Base-by-base conservation (phyloP, 1,284 basidiomycete genomes). In the Termitomyces sp. region DNA sequence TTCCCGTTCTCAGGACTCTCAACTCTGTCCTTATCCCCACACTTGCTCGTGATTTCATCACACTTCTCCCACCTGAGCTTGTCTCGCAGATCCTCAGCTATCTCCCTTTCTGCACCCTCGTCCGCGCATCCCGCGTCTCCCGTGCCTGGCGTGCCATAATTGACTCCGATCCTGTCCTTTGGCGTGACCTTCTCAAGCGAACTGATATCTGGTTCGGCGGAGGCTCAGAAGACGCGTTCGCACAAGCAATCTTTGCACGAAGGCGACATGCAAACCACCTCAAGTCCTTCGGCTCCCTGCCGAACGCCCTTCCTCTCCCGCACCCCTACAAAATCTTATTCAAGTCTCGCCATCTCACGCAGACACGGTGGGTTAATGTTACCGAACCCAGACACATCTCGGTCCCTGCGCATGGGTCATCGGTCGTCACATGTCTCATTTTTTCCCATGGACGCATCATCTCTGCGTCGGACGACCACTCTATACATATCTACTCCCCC, bases 401-500 rank as follows among this genome's bases (percentile, higher is more conserved):
- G 3, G 94, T 97, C 72, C 78, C 87, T 5, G 93, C 93, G 6
- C 91, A 94, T 62, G 92, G 92, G 1, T 85, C 84, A 42, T 88
- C 88, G 41, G 94, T 97, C 54, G 92, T 98, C 61, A 98, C 94
- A 31, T 96, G 93, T 70, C 81, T 97, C 48, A 83, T 97, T 65
- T 93, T 98, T 74, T 95, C 94, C 50, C 85, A 86, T 61, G 90
- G 90, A 44, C 92, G 94, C 63, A 92, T 98, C 70, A 93, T 98
- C 63, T 94, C 92, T 5, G 94, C 94, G 8, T 96, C 94, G 1
- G 92, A 94, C 67, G 92, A 93, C 69, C 91, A 95, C 65, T 91
- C 91, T 3, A 96, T 98, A 64, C 90, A 94, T 67, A 84, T 97
- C 45, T 96, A 95, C 69, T 88, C 86, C 26, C 92, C 92, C 15